Conservation (phyloP, 108 stramenopile genomes). For the Parietichytrium sp. region DNA sequence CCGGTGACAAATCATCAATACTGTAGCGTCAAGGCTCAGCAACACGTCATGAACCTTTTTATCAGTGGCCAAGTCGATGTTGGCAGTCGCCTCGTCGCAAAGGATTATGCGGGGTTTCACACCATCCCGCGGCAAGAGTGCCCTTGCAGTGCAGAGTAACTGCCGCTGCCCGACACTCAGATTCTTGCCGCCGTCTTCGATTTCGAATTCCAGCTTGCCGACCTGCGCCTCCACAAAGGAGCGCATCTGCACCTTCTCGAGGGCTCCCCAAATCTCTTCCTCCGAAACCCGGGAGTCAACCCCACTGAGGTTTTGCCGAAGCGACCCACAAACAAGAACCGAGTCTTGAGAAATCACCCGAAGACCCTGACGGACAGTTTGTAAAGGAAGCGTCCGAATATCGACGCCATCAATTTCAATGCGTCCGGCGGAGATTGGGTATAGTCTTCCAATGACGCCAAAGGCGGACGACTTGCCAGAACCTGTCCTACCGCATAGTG, state of each 20-base stretch:
- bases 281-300: constrained; percentile 45
- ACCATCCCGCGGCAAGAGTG: constrained; percentile 71
- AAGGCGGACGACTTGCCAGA: constrained; percentile 85
- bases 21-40: constrained; percentile 66
- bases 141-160: constrained; percentile 87
- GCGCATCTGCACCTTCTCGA: constrained; percentile 78
- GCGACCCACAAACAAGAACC: constrained; percentile 88
- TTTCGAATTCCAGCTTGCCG: constrained; percentile 56
- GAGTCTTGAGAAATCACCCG: constrained; percentile 99
- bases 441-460: constrained; percentile 83
- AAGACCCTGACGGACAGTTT: constrained; percentile 73
- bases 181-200: constrained; percentile 81
- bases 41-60: constrained; percentile 67
- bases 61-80: constrained; percentile 80
- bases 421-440: constrained; percentile 74
- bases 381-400: constrained; percentile 72
- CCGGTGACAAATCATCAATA: constrained; percentile 84
- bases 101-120: constrained; percentile 62
- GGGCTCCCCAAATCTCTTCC: constrained; percentile 78
- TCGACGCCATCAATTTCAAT: constrained; percentile 89
- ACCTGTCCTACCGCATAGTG: constrained; percentile 87
- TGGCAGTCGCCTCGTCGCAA: constrained; percentile 87
- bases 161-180: constrained; percentile 83
- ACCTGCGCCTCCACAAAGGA: constrained; percentile 59
- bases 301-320: constrained; percentile 82